Evolutionary conservation across 139 green algal species (phyloP).

Genomic region (Chlamydomonas applanata): DNA sequence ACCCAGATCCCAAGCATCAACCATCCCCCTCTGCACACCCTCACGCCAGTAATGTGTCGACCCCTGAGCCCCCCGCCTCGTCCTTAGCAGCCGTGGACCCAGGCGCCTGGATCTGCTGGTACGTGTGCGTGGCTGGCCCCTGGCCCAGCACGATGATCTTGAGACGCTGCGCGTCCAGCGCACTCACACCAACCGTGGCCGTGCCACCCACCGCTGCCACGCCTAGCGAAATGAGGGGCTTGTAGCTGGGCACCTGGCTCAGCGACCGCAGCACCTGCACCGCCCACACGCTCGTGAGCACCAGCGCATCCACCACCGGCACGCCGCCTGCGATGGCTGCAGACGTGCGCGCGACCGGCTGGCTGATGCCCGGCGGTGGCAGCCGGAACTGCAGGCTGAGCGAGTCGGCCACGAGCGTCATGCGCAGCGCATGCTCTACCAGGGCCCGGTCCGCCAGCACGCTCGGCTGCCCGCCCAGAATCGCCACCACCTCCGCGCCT

Average conservation of each 20-base stretch:
- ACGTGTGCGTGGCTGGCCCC: neutral
- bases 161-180: constrained; percentile 51
- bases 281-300: constrained; percentile 76
- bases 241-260: constrained; percentile 38
- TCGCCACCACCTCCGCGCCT: constrained; percentile 45
- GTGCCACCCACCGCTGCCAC: constrained; percentile 62
- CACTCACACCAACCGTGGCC: constrained; percentile 40
- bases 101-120: no score
- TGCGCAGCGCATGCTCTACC: constrained; percentile 69
- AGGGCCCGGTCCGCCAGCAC: constrained; percentile 54
- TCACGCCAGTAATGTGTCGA: no score
- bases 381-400: constrained; percentile 78
- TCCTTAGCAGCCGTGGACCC: no score
- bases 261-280: constrained; percentile 73
- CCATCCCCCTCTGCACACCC: no score
- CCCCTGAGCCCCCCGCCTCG: no score
- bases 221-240: constrained; percentile 63
- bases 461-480: constrained; percentile 61
- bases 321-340: constrained; percentile 52
- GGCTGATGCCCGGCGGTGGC: constrained; percentile 58
- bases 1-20: no score
- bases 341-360: constrained; percentile 36
- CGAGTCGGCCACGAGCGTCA: constrained; percentile 67
- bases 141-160: constrained; percentile 33
- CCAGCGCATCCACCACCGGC: constrained; percentile 65